These are phyloP conservation scores for Thymus quinquecostatus DNA, from an alignment of 257 asterid species.

Conservation along the genomic window DNA sequence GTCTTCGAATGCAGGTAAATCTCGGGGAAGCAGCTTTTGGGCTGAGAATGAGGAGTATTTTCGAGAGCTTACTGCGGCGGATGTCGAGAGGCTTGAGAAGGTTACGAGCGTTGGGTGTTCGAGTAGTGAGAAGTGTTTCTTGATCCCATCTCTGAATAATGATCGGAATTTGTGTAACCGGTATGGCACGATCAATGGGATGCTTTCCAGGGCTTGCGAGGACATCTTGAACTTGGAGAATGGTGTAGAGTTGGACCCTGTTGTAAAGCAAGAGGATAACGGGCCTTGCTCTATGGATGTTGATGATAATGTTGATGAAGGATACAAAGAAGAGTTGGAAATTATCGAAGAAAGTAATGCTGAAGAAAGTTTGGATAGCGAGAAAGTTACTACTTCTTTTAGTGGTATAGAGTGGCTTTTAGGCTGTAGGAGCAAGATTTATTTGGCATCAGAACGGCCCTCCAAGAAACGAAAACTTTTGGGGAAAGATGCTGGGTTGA, in stretches of 20 bases:
- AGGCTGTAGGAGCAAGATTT: conserved; percentile 86
- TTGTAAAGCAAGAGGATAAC: conserved; percentile 46
- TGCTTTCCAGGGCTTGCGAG: conserved; percentile 39
- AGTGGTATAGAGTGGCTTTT: conserved; percentile 93
- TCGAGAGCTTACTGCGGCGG: conserved; percentile 65
- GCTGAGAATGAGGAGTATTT: conserved; percentile 76
- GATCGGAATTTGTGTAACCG: conserved; percentile 32
- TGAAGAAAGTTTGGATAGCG: conserved; percentile 36
- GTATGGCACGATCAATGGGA: conserved; percentile 33
- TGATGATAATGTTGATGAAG: conserved; percentile 42
- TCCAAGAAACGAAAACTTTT: conserved; percentile 87
- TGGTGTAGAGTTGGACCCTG: conserved; percentile 34
- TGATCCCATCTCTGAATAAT: conserved; percentile 46
- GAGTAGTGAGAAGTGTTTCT: conserved; percentile 50
- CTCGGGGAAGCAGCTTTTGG: conserved; percentile 67
- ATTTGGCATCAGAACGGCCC: conserved; percentile 84
- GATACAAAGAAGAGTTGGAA: conserved; percentile 25
- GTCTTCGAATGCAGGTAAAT: conserved; percentile 49
- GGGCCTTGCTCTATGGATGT: conserved; percentile 55
- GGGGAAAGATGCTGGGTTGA: conserved; percentile 91
- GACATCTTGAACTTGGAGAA: conserved; percentile 28
- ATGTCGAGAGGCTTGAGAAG: conserved; percentile 59
- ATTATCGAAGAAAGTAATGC: conserved; percentile 37
- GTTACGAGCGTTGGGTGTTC: conserved; percentile 42
- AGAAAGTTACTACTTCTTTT: conserved; percentile 36